These are phyloP conservation scores for Catenaria anguillulae DNA, from an alignment of 371 early-diverging fungal species.

Conservation along the genomic window DNA sequence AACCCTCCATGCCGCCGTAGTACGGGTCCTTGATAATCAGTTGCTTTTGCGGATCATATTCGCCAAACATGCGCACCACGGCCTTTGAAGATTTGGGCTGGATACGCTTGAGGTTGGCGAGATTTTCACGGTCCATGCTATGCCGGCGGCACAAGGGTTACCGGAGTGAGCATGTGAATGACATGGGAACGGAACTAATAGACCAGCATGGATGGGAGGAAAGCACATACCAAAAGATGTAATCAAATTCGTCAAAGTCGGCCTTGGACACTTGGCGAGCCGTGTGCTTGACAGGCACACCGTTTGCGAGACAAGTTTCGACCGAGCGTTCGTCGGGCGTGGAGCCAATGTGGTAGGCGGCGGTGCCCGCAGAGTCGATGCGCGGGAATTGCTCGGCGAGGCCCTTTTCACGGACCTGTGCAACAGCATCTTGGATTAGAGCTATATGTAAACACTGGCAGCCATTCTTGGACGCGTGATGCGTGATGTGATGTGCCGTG, in stretches of 20 bases:
- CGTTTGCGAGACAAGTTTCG: conserved; percentile 50
- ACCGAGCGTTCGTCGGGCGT: conserved; percentile 56
- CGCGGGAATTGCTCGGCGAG: conserved; percentile 36
- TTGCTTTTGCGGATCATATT: conserved; percentile 61
- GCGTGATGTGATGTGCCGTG: too few relatives aligned
- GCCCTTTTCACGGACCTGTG: conserved; percentile 35
- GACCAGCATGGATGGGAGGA: too few relatives aligned
- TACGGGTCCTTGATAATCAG: conserved; percentile 61
- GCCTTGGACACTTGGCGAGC: conserved; percentile 47
- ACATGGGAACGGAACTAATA: too few relatives aligned
- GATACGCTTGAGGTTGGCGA: conserved; percentile 39
- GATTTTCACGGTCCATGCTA: conserved; percentile 68
- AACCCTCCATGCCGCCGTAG: conserved; percentile 73
- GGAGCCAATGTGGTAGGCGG: conserved; percentile 59
- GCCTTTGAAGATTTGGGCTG: conserved; percentile 31
- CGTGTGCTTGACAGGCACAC: conserved; percentile 61
- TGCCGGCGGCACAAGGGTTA: too few relatives aligned
- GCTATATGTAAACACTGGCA: too few relatives aligned
- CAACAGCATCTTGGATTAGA: too few relatives aligned
- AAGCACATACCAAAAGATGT: conserved; percentile 42
- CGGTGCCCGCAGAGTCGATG: conserved; percentile 82
- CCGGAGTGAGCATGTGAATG: too few relatives aligned
- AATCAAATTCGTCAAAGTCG: conserved; percentile 62
- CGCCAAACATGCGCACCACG: conserved; percentile 65
- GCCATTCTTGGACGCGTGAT: too few relatives aligned